Percentiles rank a stretch among this genome's conserved stretches.
Conservation (phyloP, 208 protist species). For the Zelonia costaricensis region DNA sequence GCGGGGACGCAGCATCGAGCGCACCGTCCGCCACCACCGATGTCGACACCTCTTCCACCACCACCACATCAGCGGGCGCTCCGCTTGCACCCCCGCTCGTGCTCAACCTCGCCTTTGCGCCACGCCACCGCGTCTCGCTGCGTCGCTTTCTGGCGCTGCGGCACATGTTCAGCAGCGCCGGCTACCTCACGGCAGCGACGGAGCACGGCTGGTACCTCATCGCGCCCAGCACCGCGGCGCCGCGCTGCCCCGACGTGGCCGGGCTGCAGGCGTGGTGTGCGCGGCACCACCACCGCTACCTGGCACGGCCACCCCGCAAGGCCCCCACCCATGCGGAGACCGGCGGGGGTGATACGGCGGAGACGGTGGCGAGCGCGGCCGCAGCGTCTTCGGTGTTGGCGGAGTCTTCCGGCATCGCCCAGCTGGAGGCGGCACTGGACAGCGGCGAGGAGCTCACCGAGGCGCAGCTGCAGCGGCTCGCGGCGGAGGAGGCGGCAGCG, state of each 20-base stretch:
- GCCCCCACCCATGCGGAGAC: not conserved
- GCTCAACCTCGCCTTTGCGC: constrained; percentile 50
- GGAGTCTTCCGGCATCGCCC: constrained; percentile 2
- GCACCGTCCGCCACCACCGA: not conserved
- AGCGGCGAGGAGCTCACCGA: constrained; percentile 29
- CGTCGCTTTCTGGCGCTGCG: constrained; percentile 77
- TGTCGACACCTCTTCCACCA: not conserved
- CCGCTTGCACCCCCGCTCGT: constrained; percentile 49
- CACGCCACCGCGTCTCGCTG: constrained; percentile 50
- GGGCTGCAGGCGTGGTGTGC: constrained; percentile 49
- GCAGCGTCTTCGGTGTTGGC: not conserved
- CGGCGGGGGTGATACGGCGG: not conserved
- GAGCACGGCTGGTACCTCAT: constrained; percentile 71
- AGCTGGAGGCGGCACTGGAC: constrained; percentile 18
- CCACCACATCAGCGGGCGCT: not conserved
- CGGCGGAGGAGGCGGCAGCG: constrained; percentile 9
- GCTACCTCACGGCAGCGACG: constrained; percentile 61
- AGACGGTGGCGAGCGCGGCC: no score
- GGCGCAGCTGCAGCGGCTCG: constrained; percentile 26
- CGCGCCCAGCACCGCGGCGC: constrained; percentile 40
- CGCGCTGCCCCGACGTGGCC: constrained; percentile 33
- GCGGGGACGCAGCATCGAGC: not conserved
- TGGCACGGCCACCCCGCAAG: no score
- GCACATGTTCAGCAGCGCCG: constrained; percentile 50
- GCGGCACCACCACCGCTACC: constrained; percentile 57